phyloP scores from a whole-genome alignment of 768 basidiomycete species.

The Asterophora parasitica region DNA sequence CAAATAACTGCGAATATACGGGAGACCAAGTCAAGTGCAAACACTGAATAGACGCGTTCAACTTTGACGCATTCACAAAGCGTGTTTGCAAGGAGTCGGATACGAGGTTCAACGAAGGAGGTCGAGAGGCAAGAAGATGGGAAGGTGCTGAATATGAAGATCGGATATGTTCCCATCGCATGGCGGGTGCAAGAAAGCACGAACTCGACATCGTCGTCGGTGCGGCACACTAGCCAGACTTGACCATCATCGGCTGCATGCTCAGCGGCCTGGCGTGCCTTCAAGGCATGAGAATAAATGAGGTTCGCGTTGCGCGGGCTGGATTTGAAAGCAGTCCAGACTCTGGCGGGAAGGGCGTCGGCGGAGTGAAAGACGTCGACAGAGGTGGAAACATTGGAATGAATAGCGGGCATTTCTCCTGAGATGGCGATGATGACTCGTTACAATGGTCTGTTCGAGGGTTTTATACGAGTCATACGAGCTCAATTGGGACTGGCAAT shows the following conservation, averaged over 20 bases:
- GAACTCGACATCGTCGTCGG: constrained; percentile 10
- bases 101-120: neutral
- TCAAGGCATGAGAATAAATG: constrained; percentile 17
- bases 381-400: neutral
- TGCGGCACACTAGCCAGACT: constrained; percentile 34
- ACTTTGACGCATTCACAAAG: constrained; percentile 2
- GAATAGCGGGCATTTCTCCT: constrained; percentile 8
- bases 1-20: constrained; percentile 4
- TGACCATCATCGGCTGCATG: constrained; percentile 5
- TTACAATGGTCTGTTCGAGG: too few species aligned
- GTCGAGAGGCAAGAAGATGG: neutral
- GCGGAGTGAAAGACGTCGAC: constrained; percentile 21
- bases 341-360: constrained; percentile 22
- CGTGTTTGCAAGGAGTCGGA: neutral
- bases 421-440: neutral
- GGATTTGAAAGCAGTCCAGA: constrained; percentile 25
- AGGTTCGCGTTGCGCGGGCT: constrained; percentile 26
- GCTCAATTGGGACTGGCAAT: neutral
- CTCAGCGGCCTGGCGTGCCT: neutral
- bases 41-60: constrained; percentile 11
- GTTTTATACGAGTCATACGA: neutral
- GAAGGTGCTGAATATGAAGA: constrained; percentile 9
- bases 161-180: constrained; percentile 9
- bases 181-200: constrained; percentile 9
- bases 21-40: constrained; percentile 5